phyloP scores from a whole-genome alignment of 2,329 filamentous ascomycete genomes.

The Cryphonectria radicalis region DNA sequence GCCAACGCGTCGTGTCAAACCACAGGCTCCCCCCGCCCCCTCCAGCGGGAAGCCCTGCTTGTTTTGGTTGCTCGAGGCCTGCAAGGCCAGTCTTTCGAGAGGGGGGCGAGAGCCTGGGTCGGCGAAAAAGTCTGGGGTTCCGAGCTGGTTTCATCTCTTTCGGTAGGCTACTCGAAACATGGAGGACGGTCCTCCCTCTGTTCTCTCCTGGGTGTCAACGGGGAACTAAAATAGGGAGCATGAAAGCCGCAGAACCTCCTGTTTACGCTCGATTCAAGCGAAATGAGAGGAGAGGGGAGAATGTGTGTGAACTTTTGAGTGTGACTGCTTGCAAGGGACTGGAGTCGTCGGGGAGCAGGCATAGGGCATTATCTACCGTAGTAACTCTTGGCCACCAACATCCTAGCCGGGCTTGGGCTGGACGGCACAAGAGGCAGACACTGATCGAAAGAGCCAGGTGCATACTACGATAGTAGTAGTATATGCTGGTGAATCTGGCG shows the following conservation, averaged over 20 bases:
- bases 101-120: not conserved
- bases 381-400: no score
- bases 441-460: no score
- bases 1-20: not conserved
- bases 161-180: conserved; percentile 7
- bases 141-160: conserved; percentile 5
- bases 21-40: not conserved
- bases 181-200: not conserved
- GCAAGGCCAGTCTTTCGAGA: not conserved
- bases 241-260: not conserved
- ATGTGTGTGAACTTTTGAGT: not conserved
- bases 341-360: no score
- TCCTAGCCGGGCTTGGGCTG: no score
- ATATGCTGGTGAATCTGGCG: not conserved
- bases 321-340: not conserved
- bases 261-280: not conserved
- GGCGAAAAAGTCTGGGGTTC: not conserved
- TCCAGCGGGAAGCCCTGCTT: not conserved
- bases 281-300: not conserved
- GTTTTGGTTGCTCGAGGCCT: not conserved
- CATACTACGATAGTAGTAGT: not conserved
- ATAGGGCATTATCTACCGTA: no score
- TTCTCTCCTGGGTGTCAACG: not conserved
- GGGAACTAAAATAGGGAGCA: not conserved
- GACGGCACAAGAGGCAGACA: no score